Conservation (phyloP, 331 rosid species). For the Saraca asoca region DNA sequence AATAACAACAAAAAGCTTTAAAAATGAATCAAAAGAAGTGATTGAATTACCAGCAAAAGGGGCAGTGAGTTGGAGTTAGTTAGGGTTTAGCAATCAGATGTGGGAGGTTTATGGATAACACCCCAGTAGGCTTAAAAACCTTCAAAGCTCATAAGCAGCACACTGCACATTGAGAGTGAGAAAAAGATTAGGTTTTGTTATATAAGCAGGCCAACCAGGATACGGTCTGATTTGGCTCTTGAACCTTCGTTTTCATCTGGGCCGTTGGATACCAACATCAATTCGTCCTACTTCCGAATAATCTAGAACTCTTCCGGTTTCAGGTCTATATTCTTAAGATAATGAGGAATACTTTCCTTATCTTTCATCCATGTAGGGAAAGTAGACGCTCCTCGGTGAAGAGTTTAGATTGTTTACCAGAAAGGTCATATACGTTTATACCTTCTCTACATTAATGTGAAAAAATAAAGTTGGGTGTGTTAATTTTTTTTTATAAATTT, state of each 20-base stretch:
- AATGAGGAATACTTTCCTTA: too few relatives aligned
- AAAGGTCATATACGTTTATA: too few relatives aligned
- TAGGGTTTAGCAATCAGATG: conserved; percentile 25
- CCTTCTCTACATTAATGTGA: too few relatives aligned
- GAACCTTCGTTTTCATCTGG: conserved; percentile 53
- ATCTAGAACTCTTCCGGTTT: conserved; percentile 62
- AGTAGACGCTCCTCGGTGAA: too few relatives aligned
- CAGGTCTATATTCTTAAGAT: too few relatives aligned
- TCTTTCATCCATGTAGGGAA: too few relatives aligned
- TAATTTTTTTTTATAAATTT: too few relatives aligned
- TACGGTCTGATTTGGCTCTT: conserved; percentile 36
- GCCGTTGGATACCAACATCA: conserved; percentile 50
- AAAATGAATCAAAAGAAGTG: not conserved
- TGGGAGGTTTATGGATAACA: conserved; percentile 47
- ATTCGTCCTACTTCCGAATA: conserved; percentile 46
- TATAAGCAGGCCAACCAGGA: not conserved
- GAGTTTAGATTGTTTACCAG: too few relatives aligned
- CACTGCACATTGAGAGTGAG: not conserved
- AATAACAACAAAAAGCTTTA: not conserved
- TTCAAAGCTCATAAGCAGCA: not conserved
- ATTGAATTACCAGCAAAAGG: conserved; percentile 17
- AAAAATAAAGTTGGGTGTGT: too few relatives aligned
- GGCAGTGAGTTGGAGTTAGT: not conserved
- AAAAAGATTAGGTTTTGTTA: conserved; percentile 34
- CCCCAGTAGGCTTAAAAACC: not conserved